Evolutionary conservation across 495 filamentous ascomycete species (phyloP), one percentile per base, ranked within the genome.

Genomic region (Penicillium salamii): DNA sequence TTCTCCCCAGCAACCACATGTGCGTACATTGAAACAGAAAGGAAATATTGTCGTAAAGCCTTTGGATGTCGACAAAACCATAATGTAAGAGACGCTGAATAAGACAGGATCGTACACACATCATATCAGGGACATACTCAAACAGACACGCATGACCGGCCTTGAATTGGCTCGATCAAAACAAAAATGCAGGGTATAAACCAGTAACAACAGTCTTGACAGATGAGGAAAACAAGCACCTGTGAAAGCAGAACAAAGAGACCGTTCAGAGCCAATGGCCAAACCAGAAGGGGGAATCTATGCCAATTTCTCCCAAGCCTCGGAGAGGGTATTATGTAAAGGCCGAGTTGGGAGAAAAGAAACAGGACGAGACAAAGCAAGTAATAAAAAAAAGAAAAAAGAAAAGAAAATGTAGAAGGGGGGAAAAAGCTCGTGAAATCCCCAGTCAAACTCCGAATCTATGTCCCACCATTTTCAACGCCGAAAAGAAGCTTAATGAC

Each of bases 401-500:
- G 18, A 45, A 32, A 33, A 42, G 23, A 41, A 41, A 18, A 55
- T 34, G 46, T 20, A 19, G 26, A 38, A 53, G 15, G 35, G 17
- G 28, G 24, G 13, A 46, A 32, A 28, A 37, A 32, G 34, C 20
- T 43, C 28, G 18, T 43, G 32, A 46, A 42, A 50, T 44, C 18
- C 32, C 24, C 46, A 46, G 48, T 44, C 36, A 45, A 63, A 61
- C 61, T 56, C 58, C 58, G 57, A 55, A 52, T 65, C 59, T 62
- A 65, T 57, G 51, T 57, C 58, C 53, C 53, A 50, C 53, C 56
- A 34, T 59, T 57, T 54, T 54, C 53, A 73, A 74, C 70, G 68
- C 68, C 68, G 51, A 54, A 48, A 51, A 57, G 35, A 65, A 61
- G 58, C 46, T 68, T 61, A 74, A 66, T 68, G 69, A 61, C 66